Evolutionary conservation across 805 yeast genomes (phyloP).

Genomic region (Wickerhamomyces mucosus): DNA sequence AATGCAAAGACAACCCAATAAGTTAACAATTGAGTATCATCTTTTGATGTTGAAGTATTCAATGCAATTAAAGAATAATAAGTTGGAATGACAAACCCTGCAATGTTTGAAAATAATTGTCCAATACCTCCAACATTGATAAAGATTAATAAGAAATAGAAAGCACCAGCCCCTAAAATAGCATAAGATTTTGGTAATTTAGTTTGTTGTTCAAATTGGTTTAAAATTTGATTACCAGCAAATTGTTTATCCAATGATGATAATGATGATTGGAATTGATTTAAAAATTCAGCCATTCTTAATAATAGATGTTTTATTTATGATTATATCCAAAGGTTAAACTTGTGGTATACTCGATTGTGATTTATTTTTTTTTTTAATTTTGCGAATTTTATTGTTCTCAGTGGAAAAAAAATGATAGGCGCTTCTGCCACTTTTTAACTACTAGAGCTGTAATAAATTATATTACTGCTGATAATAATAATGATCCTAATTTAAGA

Average conservation of each 20-base stretch:
- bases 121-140: conserved; percentile 93
- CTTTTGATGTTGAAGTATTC: conserved; percentile 55
- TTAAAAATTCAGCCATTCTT: conserved; percentile 33
- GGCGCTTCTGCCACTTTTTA: too few relatives aligned
- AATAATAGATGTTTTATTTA: neutral
- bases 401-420: too few relatives aligned
- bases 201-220: conserved; percentile 18
- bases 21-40: conserved; percentile 83
- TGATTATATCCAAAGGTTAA: too few relatives aligned
- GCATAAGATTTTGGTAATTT: conserved; percentile 78
- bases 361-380: too few relatives aligned
- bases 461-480: too few relatives aligned
- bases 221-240: conserved; percentile 12
- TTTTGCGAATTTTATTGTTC: too few relatives aligned
- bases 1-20: conserved; percentile 98
- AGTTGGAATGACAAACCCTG: conserved; percentile 86
- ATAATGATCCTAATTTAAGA: too few relatives aligned
- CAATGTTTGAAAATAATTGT: conserved; percentile 84
- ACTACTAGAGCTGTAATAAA: too few relatives aligned
- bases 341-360: too few relatives aligned
- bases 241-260: conserved; percentile 31
- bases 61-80: conserved; percentile 81
- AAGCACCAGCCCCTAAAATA: conserved; percentile 50
- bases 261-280: conserved; percentile 38
- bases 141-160: conserved; percentile 73